Evolutionary conservation across 306 rosid genomes (phyloP).

Genomic region (Mimosa pudica): DNA sequence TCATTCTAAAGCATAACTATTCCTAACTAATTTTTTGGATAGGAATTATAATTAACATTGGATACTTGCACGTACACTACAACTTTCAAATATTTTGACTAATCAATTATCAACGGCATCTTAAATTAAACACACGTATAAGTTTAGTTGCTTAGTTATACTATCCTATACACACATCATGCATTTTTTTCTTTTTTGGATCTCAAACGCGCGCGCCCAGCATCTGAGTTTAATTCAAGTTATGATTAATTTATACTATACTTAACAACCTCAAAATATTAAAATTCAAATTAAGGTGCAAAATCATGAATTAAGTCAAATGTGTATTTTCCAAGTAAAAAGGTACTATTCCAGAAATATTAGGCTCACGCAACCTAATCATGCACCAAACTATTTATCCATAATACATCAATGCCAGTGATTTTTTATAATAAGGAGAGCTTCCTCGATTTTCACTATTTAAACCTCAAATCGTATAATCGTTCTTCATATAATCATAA

Average conservation of each 20-base stretch:
- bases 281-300: neutral
- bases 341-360: neutral
- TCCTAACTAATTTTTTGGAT: neutral
- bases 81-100: neutral
- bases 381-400: neutral
- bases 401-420: conserved; percentile 9
- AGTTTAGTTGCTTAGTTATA: neutral
- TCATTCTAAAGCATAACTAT: neutral
- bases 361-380: neutral
- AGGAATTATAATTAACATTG: neutral
- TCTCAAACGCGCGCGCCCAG: too few species aligned
- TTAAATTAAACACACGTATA: neutral
- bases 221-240: neutral
- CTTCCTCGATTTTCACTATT: conserved; percentile 43
- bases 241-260: too few species aligned
- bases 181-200: neutral
- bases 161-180: neutral
- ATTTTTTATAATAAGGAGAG: conserved; percentile 1
- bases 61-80: neutral
- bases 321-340: neutral
- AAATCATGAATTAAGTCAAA: neutral
- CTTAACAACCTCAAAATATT: too few species aligned
- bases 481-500: conserved; percentile 43
- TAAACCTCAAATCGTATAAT: conserved; percentile 36
- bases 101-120: neutral